Base-by-base conservation (phyloP, 306 rosid species). In the Ormosia semicastrata region DNA sequence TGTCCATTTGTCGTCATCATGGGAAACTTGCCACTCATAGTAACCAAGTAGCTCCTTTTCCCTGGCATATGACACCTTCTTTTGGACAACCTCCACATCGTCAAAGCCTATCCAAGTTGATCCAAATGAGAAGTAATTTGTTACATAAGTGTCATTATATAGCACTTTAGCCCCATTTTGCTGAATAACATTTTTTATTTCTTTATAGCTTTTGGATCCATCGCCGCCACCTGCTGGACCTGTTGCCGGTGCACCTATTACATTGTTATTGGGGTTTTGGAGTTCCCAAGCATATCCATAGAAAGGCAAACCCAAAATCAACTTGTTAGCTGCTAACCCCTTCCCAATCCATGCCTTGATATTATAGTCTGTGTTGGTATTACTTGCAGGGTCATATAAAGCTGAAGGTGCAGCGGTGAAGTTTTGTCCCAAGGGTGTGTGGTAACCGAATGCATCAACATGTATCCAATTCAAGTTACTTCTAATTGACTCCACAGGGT, bases 31-130 rank as follows among this genome's bases (percentile, higher is more conserved):
- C 69, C 57, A 85, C 15, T 46, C 82, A 39, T 11, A 1, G 9
- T 84, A 84, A 46, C 90, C 88, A 12, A 24, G 85, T 6, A 87
- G 34, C 15, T 62, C 37, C 14, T 36, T 79, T 41, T 82, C 71
- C 71, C 44, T 82, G 6, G 88, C 90, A 18, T 87, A 84, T 11
- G 81, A 29, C n/a, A 87, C 85, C 73, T 85, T 87, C 14, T 5
- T 53, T 63, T 56, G 46, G n/a, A 85, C 50, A 54, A 8, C 67
- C n/a, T 81, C 77, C 1, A 65, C 80, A 71, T 82, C 88, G 53
- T 87, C 90, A 41, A 69, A 85, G 14, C 56, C 74, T 8, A 87
- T 74, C 88, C 90, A 87, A 32, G 41, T 44, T 14, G 78, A 78
- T 63, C 78, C 86, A 13, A 44, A 13, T n/a, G 11, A 7, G 29